Conservation (phyloP, 306 rosid genomes). For the Spatholobus suberectus region DNA sequence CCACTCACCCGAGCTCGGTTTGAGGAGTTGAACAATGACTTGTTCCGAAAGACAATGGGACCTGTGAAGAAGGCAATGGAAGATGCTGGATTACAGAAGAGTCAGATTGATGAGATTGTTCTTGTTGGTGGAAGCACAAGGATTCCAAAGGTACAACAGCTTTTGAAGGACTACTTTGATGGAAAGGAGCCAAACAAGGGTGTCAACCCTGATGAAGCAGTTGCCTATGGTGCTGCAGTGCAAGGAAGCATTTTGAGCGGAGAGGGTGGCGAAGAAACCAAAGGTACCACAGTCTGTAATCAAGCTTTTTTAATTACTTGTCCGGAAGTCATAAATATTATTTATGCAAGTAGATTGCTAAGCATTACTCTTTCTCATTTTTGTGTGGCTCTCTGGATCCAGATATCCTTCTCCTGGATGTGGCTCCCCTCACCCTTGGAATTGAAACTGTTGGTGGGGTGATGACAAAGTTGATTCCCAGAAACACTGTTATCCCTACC, state of each 20-base stretch:
- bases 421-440: conserved; percentile 98
- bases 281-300: conserved; percentile 59
- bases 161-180: conserved; percentile 89
- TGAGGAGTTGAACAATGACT: conserved; percentile 94
- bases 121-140: conserved; percentile 99
- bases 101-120: conserved; percentile 89
- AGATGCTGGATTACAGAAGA: conserved; percentile 93
- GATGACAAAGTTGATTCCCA: conserved; percentile 99
- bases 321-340: not conserved
- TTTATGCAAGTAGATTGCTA: not conserved
- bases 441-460: conserved; percentile 99
- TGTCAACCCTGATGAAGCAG: conserved; percentile 98
- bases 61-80: conserved; percentile 99
- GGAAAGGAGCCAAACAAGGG: conserved; percentile 99
- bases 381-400: conserved; percentile 10
- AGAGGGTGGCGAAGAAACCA: conserved; percentile 97
- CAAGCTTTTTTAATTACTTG: not conserved
- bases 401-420: conserved; percentile 98
- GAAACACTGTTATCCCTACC: conserved; percentile 97
- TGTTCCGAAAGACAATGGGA: conserved; percentile 99
- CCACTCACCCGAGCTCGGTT: conserved; percentile 94
- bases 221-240: conserved; percentile 97
- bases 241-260: conserved; percentile 99
- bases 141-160: conserved; percentile 96
- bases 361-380: not conserved